Conservation (phyloP, 495 filamentous ascomycete species). For the Tricharina praecox region DNA sequence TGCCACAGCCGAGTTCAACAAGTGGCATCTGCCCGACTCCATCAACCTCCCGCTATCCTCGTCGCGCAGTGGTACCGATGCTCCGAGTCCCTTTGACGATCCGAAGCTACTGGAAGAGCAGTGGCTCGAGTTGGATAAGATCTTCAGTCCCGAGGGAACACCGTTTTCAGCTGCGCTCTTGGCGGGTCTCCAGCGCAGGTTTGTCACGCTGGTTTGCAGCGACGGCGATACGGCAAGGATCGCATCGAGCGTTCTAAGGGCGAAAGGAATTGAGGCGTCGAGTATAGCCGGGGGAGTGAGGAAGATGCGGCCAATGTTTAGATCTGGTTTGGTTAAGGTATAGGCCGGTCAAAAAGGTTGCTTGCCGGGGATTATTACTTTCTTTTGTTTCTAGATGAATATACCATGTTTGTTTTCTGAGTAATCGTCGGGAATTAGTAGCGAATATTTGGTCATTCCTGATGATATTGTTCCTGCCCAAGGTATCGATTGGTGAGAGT, state of each 20-base stretch:
- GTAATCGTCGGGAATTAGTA: too few relatives aligned
- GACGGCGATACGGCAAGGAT: constrained; percentile 38
- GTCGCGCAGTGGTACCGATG: constrained; percentile 1
- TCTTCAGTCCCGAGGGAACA: constrained; percentile 25
- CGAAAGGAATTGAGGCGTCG: constrained; percentile 35
- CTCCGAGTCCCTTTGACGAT: constrained; percentile 32
- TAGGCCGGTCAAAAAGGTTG: neutral
- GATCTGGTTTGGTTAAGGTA: too few relatives aligned
- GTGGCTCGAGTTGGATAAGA: constrained; percentile 32
- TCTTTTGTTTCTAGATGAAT: neutral
- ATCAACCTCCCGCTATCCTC: constrained; percentile 34
- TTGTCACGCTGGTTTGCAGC: constrained; percentile 36
- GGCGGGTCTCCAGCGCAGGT: constrained; percentile 23
- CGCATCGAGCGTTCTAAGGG: constrained; percentile 37
- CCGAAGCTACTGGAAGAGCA: constrained; percentile 31
- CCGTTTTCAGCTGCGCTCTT: constrained; percentile 15
- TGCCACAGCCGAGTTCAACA: constrained; percentile 28
- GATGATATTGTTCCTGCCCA: neutral
- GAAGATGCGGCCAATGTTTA: neutral
- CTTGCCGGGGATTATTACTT: neutral
- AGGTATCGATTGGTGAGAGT: too few relatives aligned
- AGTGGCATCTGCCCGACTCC: constrained; percentile 33
- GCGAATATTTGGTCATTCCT: too few relatives aligned
- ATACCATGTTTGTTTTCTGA: neutral
- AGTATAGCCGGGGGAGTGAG: constrained; percentile 34